A percentile compares a stretch with the other conserved stretches of the same genome.
phyloP scores from a whole-genome alignment of 2,329 filamentous ascomycete genomes.

The Penicillium sp. region DNA sequence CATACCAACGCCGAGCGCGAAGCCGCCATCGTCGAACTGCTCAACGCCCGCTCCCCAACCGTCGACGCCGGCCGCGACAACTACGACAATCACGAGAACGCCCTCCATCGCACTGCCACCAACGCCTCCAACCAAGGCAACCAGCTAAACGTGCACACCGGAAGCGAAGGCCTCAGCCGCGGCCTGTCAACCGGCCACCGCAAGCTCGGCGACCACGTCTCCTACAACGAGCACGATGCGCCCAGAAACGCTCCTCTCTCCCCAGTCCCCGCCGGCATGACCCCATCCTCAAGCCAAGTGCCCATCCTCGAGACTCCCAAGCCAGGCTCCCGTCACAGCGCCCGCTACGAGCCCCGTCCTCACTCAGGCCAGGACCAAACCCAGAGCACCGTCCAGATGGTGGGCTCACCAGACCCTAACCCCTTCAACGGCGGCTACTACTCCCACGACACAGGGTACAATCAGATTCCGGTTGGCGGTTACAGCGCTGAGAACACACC shows the following conservation, averaged over 20 bases:
- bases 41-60: constrained; percentile 37
- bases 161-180: constrained; percentile 29
- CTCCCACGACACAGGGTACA: constrained; percentile 16
- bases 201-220: constrained; percentile 27
- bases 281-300: constrained; percentile 25
- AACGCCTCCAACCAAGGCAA: constrained; percentile 25
- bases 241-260: constrained; percentile 18
- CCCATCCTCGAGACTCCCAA: constrained; percentile 29
- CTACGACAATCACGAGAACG: constrained; percentile 14
- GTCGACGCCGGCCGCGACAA: constrained; percentile 33
- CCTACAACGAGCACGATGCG: constrained; percentile 14
- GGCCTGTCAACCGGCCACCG: constrained; percentile 44
- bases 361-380: constrained; percentile 9
- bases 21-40: constrained; percentile 34
- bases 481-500: constrained; percentile 54
- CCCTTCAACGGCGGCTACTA: constrained; percentile 19
- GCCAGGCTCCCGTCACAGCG: constrained; percentile 22
- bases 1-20: constrained; percentile 31
- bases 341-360: constrained; percentile 21
- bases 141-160: constrained; percentile 21
- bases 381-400: constrained; percentile 13
- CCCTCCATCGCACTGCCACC: constrained; percentile 30
- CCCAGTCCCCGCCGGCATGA: constrained; percentile 20
- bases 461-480: constrained; percentile 12
- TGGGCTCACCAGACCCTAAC: constrained; percentile 16